phyloP scores from a whole-genome alignment of 352 stramenopile species.

The Phytophthora sansomeana region DNA sequence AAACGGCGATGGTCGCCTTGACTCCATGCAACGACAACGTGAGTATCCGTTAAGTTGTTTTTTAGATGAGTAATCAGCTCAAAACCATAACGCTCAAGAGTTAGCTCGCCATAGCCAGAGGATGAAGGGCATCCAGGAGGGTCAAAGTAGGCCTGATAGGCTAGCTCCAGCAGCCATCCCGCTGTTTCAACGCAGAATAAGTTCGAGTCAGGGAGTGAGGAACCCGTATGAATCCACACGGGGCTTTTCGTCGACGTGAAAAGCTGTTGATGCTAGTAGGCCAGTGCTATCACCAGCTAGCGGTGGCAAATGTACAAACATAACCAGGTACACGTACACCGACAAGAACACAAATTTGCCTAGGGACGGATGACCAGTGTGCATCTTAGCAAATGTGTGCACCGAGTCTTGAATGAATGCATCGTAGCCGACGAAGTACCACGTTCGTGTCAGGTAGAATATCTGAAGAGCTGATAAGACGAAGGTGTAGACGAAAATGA shows the following conservation, averaged over 20 bases:
- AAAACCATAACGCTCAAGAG: constrained; percentile 77
- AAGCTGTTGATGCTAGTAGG: constrained; percentile 70
- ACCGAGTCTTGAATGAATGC: constrained; percentile 77
- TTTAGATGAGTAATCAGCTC: constrained; percentile 86
- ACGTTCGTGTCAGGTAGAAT: constrained; percentile 64
- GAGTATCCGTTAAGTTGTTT: constrained; percentile 80
- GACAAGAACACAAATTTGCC: constrained; percentile 83
- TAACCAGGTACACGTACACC: constrained; percentile 84
- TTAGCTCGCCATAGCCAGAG: constrained; percentile 79
- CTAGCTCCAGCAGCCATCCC: constrained; percentile 81
- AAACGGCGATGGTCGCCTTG: constrained; percentile 67
- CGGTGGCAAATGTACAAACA: constrained; percentile 86
- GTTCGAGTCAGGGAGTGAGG: constrained; percentile 69
- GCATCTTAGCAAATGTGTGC: constrained; percentile 69
- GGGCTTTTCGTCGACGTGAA: constrained; percentile 74
- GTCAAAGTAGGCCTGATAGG: constrained; percentile 91
- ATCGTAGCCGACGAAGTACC: constrained; percentile 73
- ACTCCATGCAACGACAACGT: constrained; percentile 68
- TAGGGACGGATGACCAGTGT: constrained; percentile 62
- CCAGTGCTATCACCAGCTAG: constrained; percentile 54
- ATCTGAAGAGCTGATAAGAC: constrained; percentile 75
- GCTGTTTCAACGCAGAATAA: constrained; percentile 91
- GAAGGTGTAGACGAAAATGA: constrained; percentile 81
- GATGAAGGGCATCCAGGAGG: constrained; percentile 76
- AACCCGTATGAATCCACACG: constrained; percentile 71